Evolutionary conservation across 768 basidiomycete genomes (phyloP).

Genomic region (Auriscalpium microsporum): DNA sequence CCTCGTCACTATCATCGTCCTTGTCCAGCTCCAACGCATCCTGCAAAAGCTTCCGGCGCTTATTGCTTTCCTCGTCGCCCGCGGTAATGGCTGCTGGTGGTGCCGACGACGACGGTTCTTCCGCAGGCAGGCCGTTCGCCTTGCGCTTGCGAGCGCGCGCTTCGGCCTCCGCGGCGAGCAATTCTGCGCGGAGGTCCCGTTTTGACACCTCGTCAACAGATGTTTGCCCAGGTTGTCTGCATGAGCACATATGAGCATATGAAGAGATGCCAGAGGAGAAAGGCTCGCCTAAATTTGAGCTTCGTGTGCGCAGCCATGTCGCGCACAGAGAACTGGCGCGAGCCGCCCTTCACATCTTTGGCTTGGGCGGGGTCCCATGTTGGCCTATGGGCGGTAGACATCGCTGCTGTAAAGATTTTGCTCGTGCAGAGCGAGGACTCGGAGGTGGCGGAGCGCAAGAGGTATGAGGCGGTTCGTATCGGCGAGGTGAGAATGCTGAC

Average conservation of each 20-base stretch:
- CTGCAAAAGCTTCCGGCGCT: conserved; percentile 81
- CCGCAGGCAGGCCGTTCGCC: conserved; percentile 58
- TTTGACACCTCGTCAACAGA: conserved; percentile 67
- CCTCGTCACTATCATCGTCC: conserved; percentile 79
- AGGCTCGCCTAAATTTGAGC: conserved; percentile 80
- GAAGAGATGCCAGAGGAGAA: background rate
- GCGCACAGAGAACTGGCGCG: conserved; percentile 85
- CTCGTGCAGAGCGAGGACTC: no score
- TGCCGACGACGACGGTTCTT: conserved; percentile 30
- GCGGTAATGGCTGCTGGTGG: conserved; percentile 29
- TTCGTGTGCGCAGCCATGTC: conserved; percentile 96
- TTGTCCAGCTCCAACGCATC: conserved; percentile 83
- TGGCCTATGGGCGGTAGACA: conserved; percentile 90
- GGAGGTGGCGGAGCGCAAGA: no score
- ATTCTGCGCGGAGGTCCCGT: conserved; percentile 74
- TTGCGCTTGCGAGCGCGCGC: conserved; percentile 87
- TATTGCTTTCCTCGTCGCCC: conserved; percentile 61
- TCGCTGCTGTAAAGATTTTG: conserved; percentile 17
- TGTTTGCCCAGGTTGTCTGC: conserved; percentile 85
- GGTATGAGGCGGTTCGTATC: no score
- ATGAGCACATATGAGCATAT: background rate
- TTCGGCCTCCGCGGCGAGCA: conserved; percentile 80
- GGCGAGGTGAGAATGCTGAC: no score
- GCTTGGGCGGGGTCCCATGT: conserved; percentile 98
- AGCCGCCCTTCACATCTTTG: conserved; percentile 84